Percentiles rank a stretch among this genome's conserved stretches.
phyloP scores from a whole-genome alignment of 148 eudicot genomes.

The Dianthus caryophyllus region DNA sequence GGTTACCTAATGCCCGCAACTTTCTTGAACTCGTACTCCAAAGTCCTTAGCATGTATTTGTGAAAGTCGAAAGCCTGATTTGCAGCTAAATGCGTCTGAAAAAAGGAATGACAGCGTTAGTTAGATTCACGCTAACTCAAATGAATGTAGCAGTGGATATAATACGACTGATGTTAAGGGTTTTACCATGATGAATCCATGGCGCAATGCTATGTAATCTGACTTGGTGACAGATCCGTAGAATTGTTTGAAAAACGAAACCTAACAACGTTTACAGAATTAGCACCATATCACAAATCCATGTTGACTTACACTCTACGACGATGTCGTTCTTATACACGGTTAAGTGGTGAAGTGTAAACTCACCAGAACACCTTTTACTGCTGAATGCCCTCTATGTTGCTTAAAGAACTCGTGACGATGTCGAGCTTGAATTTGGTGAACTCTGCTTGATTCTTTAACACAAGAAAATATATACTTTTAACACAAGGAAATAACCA shows the following conservation, averaged over 20 bases:
- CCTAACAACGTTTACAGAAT: constrained; percentile 32
- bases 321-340: neutral
- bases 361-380: constrained; percentile 63
- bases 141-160: neutral
- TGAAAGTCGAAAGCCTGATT: constrained; percentile 61
- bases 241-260: constrained; percentile 84
- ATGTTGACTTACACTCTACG: neutral
- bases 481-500: neutral
- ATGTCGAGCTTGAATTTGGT: constrained; percentile 29
- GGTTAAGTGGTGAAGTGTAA: neutral
- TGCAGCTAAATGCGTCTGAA: constrained; percentile 61
- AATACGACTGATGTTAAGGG: neutral
- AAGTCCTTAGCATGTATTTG: constrained; percentile 70
- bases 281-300: neutral
- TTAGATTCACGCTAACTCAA: constrained; percentile 17
- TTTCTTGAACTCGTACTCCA: constrained; percentile 75
- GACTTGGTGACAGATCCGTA: constrained; percentile 76
- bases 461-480: neutral
- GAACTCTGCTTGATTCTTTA: constrained; percentile 24
- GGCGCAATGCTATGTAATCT: constrained; percentile 71
- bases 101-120: constrained; percentile 14
- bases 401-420: constrained; percentile 39
- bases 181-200: constrained; percentile 71
- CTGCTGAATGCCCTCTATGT: constrained; percentile 38
- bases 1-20: constrained; percentile 84